Conservation (phyloP, 257 asterid genomes). For the Salvia miltiorrhiza region DNA sequence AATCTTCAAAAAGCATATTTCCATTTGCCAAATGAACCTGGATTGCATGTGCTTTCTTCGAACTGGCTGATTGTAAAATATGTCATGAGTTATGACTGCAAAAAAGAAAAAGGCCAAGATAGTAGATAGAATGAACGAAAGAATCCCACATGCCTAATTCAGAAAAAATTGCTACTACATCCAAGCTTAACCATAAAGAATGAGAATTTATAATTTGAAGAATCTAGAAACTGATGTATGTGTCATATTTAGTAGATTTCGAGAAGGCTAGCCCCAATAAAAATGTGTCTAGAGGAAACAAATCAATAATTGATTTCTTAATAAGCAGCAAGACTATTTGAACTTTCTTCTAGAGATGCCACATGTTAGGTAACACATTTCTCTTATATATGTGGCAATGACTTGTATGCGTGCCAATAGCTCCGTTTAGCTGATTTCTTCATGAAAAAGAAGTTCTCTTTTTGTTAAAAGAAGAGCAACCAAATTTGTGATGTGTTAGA, state of each 20-base stretch:
- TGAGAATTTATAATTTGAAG: background rate
- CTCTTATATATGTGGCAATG: background rate
- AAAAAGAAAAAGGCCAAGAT: slow-evolving; percentile 17
- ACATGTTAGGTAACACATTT: background rate
- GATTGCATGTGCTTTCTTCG: slow-evolving; percentile 81
- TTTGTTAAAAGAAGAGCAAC: background rate
- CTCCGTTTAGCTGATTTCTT: background rate
- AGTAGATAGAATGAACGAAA: background rate
- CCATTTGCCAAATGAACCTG: slow-evolving; percentile 44
- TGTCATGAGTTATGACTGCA: slow-evolving; percentile 77
- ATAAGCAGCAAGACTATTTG: slow-evolving; percentile 7
- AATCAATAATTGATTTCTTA: background rate
- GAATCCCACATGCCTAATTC: background rate
- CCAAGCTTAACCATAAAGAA: slow-evolving; percentile 8
- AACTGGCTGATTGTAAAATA: slow-evolving; percentile 92
- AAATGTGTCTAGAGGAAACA: slow-evolving; percentile 1
- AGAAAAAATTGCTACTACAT: background rate
- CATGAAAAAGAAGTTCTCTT: background rate
- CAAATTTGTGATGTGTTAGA: background rate
- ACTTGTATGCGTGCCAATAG: background rate
- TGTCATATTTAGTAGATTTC: background rate
- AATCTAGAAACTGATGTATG: background rate
- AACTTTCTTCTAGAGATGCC: background rate
- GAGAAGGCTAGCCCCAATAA: background rate
- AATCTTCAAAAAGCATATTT: slow-evolving; percentile 7